Percentiles rank a stretch among this genome's conserved stretches.
phyloP scores from a whole-genome alignment of 148 eudicot genomes.

The Vaccinium corymbosum region DNA sequence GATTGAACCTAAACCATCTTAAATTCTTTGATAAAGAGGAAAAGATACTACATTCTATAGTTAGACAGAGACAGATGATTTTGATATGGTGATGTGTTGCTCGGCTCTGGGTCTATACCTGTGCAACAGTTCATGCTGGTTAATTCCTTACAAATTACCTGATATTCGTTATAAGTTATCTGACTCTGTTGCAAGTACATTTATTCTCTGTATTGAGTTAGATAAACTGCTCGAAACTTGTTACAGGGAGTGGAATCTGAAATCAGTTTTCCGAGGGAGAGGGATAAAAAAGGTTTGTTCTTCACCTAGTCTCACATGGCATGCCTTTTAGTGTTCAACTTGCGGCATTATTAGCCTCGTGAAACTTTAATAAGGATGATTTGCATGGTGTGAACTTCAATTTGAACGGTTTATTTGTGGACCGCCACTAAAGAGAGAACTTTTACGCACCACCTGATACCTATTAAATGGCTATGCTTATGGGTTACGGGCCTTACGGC shows the following conservation, averaged over 20 bases:
- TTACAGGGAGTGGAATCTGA: constrained; percentile 58
- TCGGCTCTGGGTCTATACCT: background rate
- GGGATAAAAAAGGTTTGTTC: constrained; percentile 54
- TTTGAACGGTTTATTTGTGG: background rate
- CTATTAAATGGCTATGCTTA: background rate
- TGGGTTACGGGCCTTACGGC: too few species aligned
- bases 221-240: constrained; percentile 15
- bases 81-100: background rate
- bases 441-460: background rate
- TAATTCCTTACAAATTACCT: background rate
- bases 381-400: background rate
- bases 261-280: constrained; percentile 22
- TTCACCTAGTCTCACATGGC: background rate
- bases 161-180: background rate
- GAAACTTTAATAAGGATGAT: background rate
- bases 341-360: background rate
- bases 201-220: background rate
- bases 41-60: background rate
- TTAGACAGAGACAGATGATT: background rate
- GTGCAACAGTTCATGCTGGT: background rate
- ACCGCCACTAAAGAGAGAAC: background rate
- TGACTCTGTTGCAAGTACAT: background rate
- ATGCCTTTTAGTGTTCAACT: background rate
- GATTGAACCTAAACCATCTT: background rate
- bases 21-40: background rate